These are phyloP conservation scores for Baffinella frigidus DNA, from an alignment of 208 protist species.

Conservation along the genomic window DNA sequence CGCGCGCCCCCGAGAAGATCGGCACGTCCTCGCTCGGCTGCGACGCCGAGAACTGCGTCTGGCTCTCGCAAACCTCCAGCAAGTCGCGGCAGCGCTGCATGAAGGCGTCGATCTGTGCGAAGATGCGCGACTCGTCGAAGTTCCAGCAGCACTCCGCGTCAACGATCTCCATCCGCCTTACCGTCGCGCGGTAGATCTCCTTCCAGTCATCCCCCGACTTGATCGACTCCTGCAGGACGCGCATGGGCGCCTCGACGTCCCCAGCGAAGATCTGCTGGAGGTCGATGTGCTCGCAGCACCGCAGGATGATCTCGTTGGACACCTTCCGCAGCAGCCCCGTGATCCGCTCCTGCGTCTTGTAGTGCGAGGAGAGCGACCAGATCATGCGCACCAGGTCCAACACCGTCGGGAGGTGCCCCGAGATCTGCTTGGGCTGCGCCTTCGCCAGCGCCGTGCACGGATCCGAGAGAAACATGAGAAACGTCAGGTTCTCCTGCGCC, in stretches of 20 bases:
- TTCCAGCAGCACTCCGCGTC: conserved; percentile 82
- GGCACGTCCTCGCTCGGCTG: conserved; percentile 74
- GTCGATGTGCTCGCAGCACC: conserved; percentile 80
- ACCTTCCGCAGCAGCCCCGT: conserved; percentile 94
- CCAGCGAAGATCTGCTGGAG: conserved; percentile 71
- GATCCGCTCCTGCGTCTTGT: conserved; percentile 97
- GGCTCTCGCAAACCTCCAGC: conserved; percentile 91
- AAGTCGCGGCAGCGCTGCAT: conserved; percentile 62
- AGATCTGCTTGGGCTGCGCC: conserved; percentile 82
- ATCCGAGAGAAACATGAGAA: conserved; percentile 94
- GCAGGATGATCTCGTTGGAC: conserved; percentile 89
- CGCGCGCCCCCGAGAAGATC: conserved; percentile 88
- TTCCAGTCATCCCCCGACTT: conserved; percentile 88
- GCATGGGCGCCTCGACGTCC: conserved; percentile 85
- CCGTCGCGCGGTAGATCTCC: conserved; percentile 72
- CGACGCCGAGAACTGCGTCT: conserved; percentile 88
- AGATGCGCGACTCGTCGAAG: conserved; percentile 94
- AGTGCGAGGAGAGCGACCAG: conserved; percentile 98
- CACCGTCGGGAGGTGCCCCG: conserved; percentile 95
- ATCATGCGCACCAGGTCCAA: conserved; percentile 98
- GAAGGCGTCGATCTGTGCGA: conserved; percentile 96
- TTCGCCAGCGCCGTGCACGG: conserved; percentile 94
- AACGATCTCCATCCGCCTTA: background rate
- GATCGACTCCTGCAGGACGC: conserved; percentile 76
- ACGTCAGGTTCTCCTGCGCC: conserved; percentile 98